Conservation (phyloP, 208 protist species). For the Trypanosoma platydactyli region DNA sequence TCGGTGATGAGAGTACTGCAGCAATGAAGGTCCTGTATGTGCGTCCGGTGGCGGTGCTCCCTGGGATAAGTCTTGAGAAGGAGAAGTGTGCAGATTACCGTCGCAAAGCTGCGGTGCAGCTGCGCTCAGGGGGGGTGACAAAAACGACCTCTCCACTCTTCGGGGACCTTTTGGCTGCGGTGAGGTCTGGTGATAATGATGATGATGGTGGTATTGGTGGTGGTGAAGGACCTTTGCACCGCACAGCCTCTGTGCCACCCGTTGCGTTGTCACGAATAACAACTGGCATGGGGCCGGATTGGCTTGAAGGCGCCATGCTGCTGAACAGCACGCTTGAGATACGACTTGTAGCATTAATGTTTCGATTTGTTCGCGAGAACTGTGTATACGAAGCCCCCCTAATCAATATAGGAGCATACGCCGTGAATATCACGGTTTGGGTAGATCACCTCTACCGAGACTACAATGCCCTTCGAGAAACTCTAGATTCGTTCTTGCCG, state of each 20-base stretch:
- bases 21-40: not conserved
- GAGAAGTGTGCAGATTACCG: not conserved
- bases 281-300: conserved; percentile 5
- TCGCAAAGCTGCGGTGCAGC: too few species aligned
- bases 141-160: not conserved
- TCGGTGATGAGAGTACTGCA: too few species aligned
- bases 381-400: not conserved
- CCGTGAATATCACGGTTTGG: not conserved
- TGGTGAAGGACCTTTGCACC: not conserved
- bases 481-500: too few species aligned
- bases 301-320: conserved; percentile 2
- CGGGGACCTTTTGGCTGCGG: not conserved
- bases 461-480: not conserved
- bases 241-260: too few species aligned
- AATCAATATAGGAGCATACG: not conserved
- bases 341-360: not conserved
- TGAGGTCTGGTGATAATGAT: not conserved
- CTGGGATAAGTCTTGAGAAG: not conserved
- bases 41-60: conserved; percentile 1
- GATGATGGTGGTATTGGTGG: not conserved
- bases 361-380: not conserved
- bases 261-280: not conserved
- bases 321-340: not conserved
- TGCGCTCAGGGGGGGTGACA: too few species aligned
- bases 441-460: not conserved